These are phyloP conservation scores for Pseudocercospora musae DNA, from an alignment of 2,329 filamentous ascomycete genomes.

Conservation along the genomic window DNA sequence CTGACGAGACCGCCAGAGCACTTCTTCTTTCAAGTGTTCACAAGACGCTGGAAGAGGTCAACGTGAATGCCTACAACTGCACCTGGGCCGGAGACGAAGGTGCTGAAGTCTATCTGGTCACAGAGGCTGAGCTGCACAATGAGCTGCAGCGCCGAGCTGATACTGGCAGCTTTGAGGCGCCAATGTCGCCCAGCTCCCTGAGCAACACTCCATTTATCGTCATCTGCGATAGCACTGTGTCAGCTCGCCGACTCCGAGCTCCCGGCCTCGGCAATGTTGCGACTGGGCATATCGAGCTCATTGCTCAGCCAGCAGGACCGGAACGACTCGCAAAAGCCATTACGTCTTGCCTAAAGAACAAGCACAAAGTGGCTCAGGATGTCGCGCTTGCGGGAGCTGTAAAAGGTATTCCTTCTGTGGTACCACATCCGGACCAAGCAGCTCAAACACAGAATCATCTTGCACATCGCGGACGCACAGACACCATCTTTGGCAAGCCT, in stretches of 20 bases:
- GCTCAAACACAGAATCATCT: slow-evolving; percentile 4
- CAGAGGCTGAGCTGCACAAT: slow-evolving; percentile 21
- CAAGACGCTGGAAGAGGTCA: slow-evolving; percentile 22
- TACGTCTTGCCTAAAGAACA: slow-evolving; percentile 18
- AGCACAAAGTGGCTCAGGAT: slow-evolving; percentile 2
- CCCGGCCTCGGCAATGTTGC: slow-evolving; percentile 20
- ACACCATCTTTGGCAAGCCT: slow-evolving; percentile 4
- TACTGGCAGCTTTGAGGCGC: slow-evolving; percentile 10
- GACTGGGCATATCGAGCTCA: slow-evolving; percentile 24
- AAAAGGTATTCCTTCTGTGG: slow-evolving; percentile 12
- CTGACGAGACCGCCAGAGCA: slow-evolving; percentile 19
- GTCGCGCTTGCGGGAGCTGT: slow-evolving; percentile 13
- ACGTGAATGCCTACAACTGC: slow-evolving; percentile 13
- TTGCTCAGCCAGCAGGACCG: slow-evolving; percentile 27
- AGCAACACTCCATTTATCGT: slow-evolving; percentile 27
- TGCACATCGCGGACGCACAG: slow-evolving; percentile 8
- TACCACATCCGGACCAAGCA: slow-evolving; percentile 5
- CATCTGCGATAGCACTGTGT: slow-evolving; percentile 27
- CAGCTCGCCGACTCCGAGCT: slow-evolving; percentile 22
- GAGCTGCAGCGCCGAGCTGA: slow-evolving; percentile 18
- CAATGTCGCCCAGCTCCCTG: slow-evolving; percentile 17
- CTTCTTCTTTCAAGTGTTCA: slow-evolving; percentile 20
- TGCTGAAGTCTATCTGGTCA: slow-evolving; percentile 25
- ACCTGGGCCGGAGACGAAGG: slow-evolving; percentile 21
- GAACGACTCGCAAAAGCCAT: slow-evolving; percentile 26